Conservation (phyloP, 1,284 basidiomycete genomes). For the Naganishia liquefaciens region DNA sequence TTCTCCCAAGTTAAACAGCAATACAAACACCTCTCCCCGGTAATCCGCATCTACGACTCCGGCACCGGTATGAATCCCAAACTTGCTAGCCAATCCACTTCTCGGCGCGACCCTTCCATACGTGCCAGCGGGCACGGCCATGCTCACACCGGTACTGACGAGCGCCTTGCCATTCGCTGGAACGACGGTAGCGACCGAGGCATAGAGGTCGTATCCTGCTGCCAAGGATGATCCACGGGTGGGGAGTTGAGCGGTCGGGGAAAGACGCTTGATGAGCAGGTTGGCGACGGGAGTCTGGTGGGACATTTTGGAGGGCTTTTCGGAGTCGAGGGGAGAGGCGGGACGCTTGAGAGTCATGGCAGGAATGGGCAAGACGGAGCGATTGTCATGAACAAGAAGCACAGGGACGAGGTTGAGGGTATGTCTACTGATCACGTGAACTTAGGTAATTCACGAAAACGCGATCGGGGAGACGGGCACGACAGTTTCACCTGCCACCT, state of each 20-base stretch:
- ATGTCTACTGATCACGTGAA: slow-evolving; percentile 19
- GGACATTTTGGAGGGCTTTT: slow-evolving; percentile 31
- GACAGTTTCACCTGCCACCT: neutral
- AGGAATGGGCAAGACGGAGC: too few relatives aligned
- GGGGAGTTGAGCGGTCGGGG: slow-evolving; percentile 78
- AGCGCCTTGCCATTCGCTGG: slow-evolving; percentile 85
- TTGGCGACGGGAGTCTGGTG: slow-evolving; percentile 33
- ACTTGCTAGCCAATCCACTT: slow-evolving; percentile 88
- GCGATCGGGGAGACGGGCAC: slow-evolving; percentile 1
- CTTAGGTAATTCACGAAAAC: slow-evolving; percentile 20
- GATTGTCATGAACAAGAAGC: neutral
- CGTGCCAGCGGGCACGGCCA: slow-evolving; percentile 87
- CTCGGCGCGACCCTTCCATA: slow-evolving; percentile 96
- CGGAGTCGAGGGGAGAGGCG: slow-evolving; percentile 27
- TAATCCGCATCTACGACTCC: slow-evolving; percentile 97
- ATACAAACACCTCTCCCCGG: slow-evolving; percentile 85
- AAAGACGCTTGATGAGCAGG: slow-evolving; percentile 82
- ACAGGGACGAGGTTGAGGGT: slow-evolving; percentile 4
- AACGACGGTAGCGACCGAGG: slow-evolving; percentile 74
- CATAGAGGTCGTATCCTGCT: slow-evolving; percentile 93
- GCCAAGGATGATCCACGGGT: slow-evolving; percentile 81
- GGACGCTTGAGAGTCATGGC: slow-evolving; percentile 25
- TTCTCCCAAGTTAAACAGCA: slow-evolving; percentile 90
- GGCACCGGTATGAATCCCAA: slow-evolving; percentile 94
- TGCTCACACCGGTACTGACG: slow-evolving; percentile 83